Conservation (phyloP, 2,329 filamentous ascomycete genomes). For the Didymellaceae sp. region DNA sequence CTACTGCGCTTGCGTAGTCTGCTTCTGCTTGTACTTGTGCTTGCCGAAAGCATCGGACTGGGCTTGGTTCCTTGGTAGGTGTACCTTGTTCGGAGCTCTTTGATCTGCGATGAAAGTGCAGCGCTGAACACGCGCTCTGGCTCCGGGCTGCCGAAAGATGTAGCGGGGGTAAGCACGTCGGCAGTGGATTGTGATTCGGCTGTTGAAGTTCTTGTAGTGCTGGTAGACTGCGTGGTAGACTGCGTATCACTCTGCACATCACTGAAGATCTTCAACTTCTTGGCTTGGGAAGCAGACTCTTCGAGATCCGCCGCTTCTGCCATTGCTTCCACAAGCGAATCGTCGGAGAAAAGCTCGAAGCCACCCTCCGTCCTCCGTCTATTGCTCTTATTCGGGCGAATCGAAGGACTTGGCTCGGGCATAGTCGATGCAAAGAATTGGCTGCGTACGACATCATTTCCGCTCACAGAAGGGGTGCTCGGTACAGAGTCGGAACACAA, state of each 20-base stretch:
- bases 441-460: slow-evolving; percentile 48
- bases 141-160: slow-evolving; percentile 39
- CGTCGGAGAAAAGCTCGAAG: slow-evolving; percentile 57
- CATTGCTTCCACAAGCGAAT: slow-evolving; percentile 54
- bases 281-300: slow-evolving; percentile 35
- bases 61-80: slow-evolving; percentile 27
- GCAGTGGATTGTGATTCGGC: slow-evolving; percentile 35
- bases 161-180: slow-evolving; percentile 40
- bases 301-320: slow-evolving; percentile 45
- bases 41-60: slow-evolving; percentile 8
- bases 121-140: slow-evolving; percentile 34
- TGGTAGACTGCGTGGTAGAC: slow-evolving; percentile 39
- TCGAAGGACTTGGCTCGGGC: slow-evolving; percentile 51
- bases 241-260: slow-evolving; percentile 39
- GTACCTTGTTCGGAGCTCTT: slow-evolving; percentile 41
- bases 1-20: slow-evolving; percentile 16
- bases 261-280: slow-evolving; percentile 43
- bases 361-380: slow-evolving; percentile 45
- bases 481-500: slow-evolving; percentile 52
- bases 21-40: neutral
- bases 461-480: slow-evolving; percentile 34
- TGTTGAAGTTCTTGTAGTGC: slow-evolving; percentile 30
- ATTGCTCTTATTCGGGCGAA: slow-evolving; percentile 43
- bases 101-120: slow-evolving; percentile 37
- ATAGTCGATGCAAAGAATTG: slow-evolving; percentile 52